Percentiles rank a stretch among this genome's conserved stretches.
These are phyloP conservation scores for Fusarium camptoceras DNA, from an alignment of 2,329 filamentous ascomycete species.

Conservation along the genomic window DNA sequence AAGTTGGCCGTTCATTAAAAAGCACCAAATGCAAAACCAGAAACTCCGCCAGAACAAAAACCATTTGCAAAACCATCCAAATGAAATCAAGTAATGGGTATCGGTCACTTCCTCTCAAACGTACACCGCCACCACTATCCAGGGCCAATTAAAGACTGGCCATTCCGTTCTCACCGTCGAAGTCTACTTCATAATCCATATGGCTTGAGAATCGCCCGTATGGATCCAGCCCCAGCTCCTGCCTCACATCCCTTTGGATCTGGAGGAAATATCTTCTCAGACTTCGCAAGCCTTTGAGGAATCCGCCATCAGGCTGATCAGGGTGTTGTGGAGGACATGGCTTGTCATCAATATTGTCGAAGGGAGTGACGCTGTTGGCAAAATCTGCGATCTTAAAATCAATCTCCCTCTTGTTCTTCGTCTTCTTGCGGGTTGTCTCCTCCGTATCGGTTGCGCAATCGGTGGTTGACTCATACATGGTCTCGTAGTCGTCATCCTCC, in stretches of 20 bases:
- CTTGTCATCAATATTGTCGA: constrained; percentile 73
- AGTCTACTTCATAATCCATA: constrained; percentile 39
- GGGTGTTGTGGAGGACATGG: constrained; percentile 86
- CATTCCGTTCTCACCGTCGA: constrained; percentile 50
- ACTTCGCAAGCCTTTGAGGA: constrained; percentile 84
- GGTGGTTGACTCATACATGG: constrained; percentile 67
- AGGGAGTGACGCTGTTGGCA: constrained; percentile 93
- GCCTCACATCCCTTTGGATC: constrained; percentile 82
- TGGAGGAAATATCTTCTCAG: constrained; percentile 86
- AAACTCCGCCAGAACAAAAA: constrained; percentile 30
- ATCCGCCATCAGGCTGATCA: constrained; percentile 85
- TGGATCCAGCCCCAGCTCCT: constrained; percentile 61
- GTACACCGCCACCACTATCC: constrained; percentile 10
- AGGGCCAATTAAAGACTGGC: constrained; percentile 47
- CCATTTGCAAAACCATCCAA: constrained; percentile 24
- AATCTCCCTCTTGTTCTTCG: constrained; percentile 70
- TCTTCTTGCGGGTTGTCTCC: constrained; percentile 60
- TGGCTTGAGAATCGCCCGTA: constrained; percentile 44
- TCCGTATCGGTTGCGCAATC: constrained; percentile 70
- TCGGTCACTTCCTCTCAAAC: constrained; percentile 31
- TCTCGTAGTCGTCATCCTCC: constrained; percentile 62
- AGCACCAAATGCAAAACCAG: constrained; percentile 11
- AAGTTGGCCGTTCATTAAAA: constrained; percentile 23
- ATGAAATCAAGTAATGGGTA: constrained; percentile 32
- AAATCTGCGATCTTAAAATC: constrained; percentile 99